These are phyloP conservation scores for Colletotrichum caudatum DNA, from an alignment of 2,329 filamentous ascomycete species.

Conservation along the genomic window DNA sequence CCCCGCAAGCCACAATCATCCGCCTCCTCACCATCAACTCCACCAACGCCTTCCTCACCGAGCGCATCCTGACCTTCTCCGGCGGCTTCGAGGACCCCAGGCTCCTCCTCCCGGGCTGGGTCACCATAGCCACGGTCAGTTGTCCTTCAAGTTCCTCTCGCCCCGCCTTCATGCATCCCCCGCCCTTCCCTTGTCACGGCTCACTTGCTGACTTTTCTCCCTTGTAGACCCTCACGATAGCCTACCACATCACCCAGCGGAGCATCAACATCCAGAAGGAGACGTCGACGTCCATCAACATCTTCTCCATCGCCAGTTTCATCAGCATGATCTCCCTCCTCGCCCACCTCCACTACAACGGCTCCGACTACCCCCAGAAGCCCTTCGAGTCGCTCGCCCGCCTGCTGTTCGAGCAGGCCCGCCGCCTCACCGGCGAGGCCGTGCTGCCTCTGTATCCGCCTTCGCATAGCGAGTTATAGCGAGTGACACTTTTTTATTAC, in stretches of 20 bases:
- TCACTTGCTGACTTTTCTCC: constrained; percentile 9
- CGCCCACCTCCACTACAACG: constrained; percentile 73
- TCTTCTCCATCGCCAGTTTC: constrained; percentile 82
- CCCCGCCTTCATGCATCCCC: neutral
- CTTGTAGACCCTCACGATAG: constrained; percentile 71
- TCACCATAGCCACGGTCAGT: constrained; percentile 78
- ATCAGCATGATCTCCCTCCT: constrained; percentile 79
- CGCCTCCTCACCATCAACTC: constrained; percentile 81
- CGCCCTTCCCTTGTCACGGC: neutral
- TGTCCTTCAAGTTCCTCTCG: neutral
- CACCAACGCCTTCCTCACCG: constrained; percentile 80
- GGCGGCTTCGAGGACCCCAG: constrained; percentile 78
- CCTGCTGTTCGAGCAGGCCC: constrained; percentile 21
- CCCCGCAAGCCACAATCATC: constrained; percentile 82
- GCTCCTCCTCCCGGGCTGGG: constrained; percentile 81
- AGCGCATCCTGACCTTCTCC: constrained; percentile 76
- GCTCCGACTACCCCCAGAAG: constrained; percentile 70
- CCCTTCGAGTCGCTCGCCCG: constrained; percentile 51
- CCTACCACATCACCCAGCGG: constrained; percentile 82
- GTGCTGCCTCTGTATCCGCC: constrained; percentile 13
- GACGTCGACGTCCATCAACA: constrained; percentile 80
- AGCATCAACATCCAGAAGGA: constrained; percentile 85
- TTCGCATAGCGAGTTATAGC: constrained; percentile 25
- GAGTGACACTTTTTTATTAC: neutral
- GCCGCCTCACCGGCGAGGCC: constrained; percentile 16